Conservation (phyloP, 164 flowering plant genomes). For the Amborella trichopoda region DNA sequence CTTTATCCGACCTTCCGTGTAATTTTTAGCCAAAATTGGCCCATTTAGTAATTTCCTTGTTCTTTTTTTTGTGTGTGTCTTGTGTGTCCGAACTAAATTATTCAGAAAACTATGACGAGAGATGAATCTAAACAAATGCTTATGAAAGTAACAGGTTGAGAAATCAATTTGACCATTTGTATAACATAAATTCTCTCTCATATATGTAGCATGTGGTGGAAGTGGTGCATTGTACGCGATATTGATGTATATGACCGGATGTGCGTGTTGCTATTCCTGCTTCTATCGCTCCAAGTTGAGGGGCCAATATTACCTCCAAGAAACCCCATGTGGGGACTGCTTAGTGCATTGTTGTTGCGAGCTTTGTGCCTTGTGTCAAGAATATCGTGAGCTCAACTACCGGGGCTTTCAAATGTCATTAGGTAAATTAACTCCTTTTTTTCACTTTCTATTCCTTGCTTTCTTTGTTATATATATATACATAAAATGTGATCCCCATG, state of each 20-base stretch:
- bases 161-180: too few species aligned
- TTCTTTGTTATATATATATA: too few species aligned
- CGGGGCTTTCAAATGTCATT: conserved; percentile 11
- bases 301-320: conserved; percentile 4
- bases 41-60: too few species aligned
- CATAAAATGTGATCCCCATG: too few species aligned
- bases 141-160: too few species aligned
- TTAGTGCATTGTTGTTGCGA: conserved; percentile 9
- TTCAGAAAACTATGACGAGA: too few species aligned
- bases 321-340: conserved; percentile 7
- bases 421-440: conserved; percentile 2
- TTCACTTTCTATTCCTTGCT: conserved; percentile 1
- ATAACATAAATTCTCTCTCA: too few species aligned
- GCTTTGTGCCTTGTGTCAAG: conserved; percentile 10
- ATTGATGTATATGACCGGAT: conserved; percentile 2
- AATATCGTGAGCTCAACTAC: conserved; percentile 9
- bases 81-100: too few species aligned
- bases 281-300: conserved; percentile 13
- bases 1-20: too few species aligned
- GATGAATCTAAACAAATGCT: too few species aligned
- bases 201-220: conserved; percentile 6
- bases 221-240: conserved; percentile 9
- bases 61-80: too few species aligned
- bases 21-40: too few species aligned
- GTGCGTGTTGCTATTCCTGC: conserved; percentile 9